Evolutionary conservation across 768 basidiomycete species (phyloP), one percentile per base, ranked within the genome.

Genomic region (Rhodocollybia butyracea): DNA sequence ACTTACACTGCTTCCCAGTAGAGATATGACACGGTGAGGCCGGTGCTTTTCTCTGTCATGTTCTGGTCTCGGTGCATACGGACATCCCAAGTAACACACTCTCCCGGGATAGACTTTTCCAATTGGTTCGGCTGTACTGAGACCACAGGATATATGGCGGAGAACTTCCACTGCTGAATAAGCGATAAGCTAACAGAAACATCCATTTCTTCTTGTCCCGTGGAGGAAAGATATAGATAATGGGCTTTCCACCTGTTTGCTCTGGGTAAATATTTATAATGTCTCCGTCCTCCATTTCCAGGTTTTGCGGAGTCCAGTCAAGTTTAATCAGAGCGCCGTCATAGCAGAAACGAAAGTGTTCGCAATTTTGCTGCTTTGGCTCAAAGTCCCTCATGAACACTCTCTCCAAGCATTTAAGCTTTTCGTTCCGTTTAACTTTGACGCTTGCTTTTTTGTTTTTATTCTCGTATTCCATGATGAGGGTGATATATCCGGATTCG

Each of bases 51-150:
- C n/a, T n/a, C n/a, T n/a, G n/a, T n/a, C n/a, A n/a, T n/a, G n/a
- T n/a, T n/a, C 1, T 73, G 72, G 50, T 68, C 64, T 4, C 61
- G 46, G 19, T 55, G 42, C 1, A 68, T 64, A 1, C 60, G 54
- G 17, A 76, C 71, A 43, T 62, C 61, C 76, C 76, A 76, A 17
- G 65, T 53, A 13, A 73, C 57, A 12, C 63, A 42, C 39, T 71
- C 58, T 36, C 34, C 34, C n/a, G n/a, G n/a, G 17, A 36, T 36
- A 7, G 8, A 7, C 8, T 7, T 7, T 17, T 36, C 34, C 7
- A 36, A 7, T 36, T 36, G 7, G 34, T 7, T 8, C 17, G 7
- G 7, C n/a, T n/a, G n/a, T n/a, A n/a, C n/a, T n/a, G n/a, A n/a
- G 8, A 36, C 34, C 8, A 36, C 34, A 36, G 34, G 34, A 17